Percentiles rank a stretch among this genome's conserved stretches.
phyloP scores from a whole-genome alignment of 306 rosid species.

The Aeschynomene evenia region DNA sequence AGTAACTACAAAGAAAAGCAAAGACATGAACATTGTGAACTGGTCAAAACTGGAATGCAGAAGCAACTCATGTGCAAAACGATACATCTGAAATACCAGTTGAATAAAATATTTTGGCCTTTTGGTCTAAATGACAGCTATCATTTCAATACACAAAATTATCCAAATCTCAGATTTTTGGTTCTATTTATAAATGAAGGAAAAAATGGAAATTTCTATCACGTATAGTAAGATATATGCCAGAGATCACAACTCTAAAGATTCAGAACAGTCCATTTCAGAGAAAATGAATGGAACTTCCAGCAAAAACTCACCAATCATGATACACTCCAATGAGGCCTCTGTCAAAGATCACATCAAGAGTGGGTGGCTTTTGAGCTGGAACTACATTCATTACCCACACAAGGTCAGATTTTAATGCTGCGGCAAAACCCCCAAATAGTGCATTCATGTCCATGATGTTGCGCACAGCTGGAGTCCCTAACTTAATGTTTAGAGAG shows the following conservation, averaged over 20 bases:
- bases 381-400: constrained; percentile 99
- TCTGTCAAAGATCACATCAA: constrained; percentile 75
- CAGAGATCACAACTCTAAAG: background rate
- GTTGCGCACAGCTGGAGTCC: constrained; percentile 75
- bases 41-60: background rate
- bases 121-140: constrained; percentile 1
- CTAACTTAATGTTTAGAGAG: constrained; percentile 69
- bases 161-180: constrained; percentile 1
- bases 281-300: constrained; percentile 5
- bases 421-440: constrained; percentile 95
- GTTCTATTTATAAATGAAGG: background rate
- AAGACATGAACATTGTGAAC: background rate
- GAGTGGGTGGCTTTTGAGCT: constrained; percentile 68
- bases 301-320: constrained; percentile 70
- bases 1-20: background rate
- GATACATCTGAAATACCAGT: background rate
- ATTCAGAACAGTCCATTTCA: background rate
- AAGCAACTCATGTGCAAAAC: background rate
- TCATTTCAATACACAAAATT: constrained; percentile 1
- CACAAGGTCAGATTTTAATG: constrained; percentile 72
- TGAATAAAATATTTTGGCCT: background rate
- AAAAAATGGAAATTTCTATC: background rate
- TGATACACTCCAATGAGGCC: constrained; percentile 92
- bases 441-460: constrained; percentile 97
- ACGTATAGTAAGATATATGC: background rate